phyloP scores from a whole-genome alignment of 2,329 filamentous ascomycete species.

The Calonectria hongkongensis region DNA sequence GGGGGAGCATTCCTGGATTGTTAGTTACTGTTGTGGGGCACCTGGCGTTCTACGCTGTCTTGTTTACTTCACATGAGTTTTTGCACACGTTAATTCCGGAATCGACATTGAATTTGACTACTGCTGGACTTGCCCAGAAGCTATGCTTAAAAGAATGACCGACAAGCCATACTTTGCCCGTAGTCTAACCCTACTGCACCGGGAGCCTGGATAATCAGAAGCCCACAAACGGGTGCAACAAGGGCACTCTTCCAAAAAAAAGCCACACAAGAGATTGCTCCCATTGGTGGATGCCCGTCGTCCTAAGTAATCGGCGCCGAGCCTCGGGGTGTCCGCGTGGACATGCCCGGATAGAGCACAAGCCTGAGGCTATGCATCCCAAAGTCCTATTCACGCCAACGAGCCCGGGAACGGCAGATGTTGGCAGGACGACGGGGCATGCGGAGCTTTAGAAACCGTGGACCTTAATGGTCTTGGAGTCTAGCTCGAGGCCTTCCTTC shows the following conservation, averaged over 20 bases:
- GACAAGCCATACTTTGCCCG: constrained; percentile 57
- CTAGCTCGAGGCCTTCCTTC: constrained; percentile 94
- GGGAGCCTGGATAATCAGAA: constrained; percentile 44
- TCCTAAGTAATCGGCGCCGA: constrained; percentile 58
- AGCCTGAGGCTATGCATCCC: constrained; percentile 58
- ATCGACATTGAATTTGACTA: constrained; percentile 58
- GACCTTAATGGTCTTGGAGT: constrained; percentile 98
- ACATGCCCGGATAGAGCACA: constrained; percentile 56
- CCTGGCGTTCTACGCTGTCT: constrained; percentile 20
- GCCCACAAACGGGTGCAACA: constrained; percentile 48
- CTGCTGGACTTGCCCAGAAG: constrained; percentile 58
- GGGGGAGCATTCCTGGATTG: constrained; percentile 13
- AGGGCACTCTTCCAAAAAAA: constrained; percentile 53
- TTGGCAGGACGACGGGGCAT: constrained; percentile 64
- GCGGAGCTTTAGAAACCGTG: constrained; percentile 69
- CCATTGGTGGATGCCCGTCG: constrained; percentile 57
- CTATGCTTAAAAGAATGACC: constrained; percentile 57
- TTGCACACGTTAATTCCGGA: constrained; percentile 44
- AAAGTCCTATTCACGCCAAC: constrained; percentile 57
- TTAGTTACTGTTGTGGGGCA: background rate
- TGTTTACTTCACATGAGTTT: constrained; percentile 12
- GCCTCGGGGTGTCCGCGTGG: constrained; percentile 55
- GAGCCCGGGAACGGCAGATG: constrained; percentile 55
- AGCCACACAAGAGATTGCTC: constrained; percentile 52
- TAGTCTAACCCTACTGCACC: constrained; percentile 55